Base-by-base conservation (phyloP, 257 asterid species). In the Solanum tacnaense region DNA sequence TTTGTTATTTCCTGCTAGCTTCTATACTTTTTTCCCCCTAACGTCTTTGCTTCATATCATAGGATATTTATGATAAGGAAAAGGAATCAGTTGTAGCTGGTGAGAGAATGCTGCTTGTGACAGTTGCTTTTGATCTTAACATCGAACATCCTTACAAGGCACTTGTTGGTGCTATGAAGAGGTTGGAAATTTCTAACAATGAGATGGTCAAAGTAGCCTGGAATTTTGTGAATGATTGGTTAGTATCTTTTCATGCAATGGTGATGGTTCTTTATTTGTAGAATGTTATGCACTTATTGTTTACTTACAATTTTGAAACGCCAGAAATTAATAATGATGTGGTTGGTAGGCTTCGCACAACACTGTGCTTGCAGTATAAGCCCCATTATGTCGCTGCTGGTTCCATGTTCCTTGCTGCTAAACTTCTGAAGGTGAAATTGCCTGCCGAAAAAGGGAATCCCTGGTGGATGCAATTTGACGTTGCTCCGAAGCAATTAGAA, bases 391-490 rank as follows among this genome's bases (percentile, higher is more conserved):
- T 93, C 88, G 94, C 95, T 31, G 95, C 94, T 84, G 94, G 96
- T 88, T 93, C 95, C 12, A 67, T 93, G 86, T 94, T 58, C 84
- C 93, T 94, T 78, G 94, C 94, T 89, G 94, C 94, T 70, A 92
- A 93, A 89, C 70, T 89, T 88, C 93, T 89, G 39, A 92, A 93
- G 86, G 89, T 89, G 82, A 92, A 92, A 89, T 87, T 94, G 90
- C 92, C 94, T 58, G 82, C 90, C 12, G 52, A 71, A 75, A 92
- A 92, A 36, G 93, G 92, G 81, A 93, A 88, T 10, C 89, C 86
- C 11, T 94, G 96, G 96, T 94, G 95, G 96, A 91, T 91, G 96
- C 94, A 91, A 27, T 94, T 94, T 90, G 94, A 93, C 87, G 95
- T 94, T 89, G 91, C 93, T 70, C 94, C 94, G 4, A 91, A 90